A percentile compares a stretch with the other conserved stretches of the same genome.
Conservation (phyloP, 805 yeast species). For the Ogataea parapolymorpha region DNA sequence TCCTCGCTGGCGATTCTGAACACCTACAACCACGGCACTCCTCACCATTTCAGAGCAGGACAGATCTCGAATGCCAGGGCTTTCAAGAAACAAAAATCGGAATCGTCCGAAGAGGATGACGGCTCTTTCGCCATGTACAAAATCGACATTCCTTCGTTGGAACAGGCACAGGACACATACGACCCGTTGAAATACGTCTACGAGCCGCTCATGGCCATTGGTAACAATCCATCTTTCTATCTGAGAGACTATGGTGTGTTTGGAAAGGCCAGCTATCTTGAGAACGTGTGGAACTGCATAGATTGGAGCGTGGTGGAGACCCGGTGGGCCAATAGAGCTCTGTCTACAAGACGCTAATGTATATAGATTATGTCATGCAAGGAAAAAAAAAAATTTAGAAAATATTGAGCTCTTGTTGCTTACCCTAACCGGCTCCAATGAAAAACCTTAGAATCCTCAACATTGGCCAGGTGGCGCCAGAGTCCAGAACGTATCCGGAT, state of each 20-base stretch:
- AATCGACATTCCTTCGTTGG: constrained; percentile 31
- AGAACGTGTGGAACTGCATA: constrained; percentile 70
- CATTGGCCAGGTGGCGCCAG: constrained; percentile 49
- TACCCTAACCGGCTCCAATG: constrained; percentile 20
- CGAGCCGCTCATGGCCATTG: constrained; percentile 66
- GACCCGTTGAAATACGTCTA: constrained; percentile 39
- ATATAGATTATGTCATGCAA: constrained; percentile 13
- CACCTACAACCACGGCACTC: constrained; percentile 89
- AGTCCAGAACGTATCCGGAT: constrained; percentile 63
- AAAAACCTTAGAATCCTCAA: constrained; percentile 40
- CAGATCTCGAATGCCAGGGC: constrained; percentile 43
- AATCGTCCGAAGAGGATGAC: constrained; percentile 10
- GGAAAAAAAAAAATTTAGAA: constrained; percentile 8
- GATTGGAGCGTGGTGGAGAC: constrained; percentile 77
- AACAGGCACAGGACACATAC: constrained; percentile 40
- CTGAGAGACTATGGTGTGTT: constrained; percentile 73
- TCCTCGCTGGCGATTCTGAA: constrained; percentile 64
- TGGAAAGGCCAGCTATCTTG: constrained; percentile 70
- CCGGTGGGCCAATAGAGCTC: constrained; percentile 32
- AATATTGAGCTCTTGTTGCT: background rate
- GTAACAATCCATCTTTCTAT: constrained; percentile 69
- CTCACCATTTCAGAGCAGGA: constrained; percentile 58
- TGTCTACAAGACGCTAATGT: constrained; percentile 7
- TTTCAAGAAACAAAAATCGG: constrained; percentile 23
- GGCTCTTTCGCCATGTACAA: constrained; percentile 13